Evolutionary conservation across 75 land plant genomes (phyloP).

Genomic region (Isoetes taiwanensis): DNA sequence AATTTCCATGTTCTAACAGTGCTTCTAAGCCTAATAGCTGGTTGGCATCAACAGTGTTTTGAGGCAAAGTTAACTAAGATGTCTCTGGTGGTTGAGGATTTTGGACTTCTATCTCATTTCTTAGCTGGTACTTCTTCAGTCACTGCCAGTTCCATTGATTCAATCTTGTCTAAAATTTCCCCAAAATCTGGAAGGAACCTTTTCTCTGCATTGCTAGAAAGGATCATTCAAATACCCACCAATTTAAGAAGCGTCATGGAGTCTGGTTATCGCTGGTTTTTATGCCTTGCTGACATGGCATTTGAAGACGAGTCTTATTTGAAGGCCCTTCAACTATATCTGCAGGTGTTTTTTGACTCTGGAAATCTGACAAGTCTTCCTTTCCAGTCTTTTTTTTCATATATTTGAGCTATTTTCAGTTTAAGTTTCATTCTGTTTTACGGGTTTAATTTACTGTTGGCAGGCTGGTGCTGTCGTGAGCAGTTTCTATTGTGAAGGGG

Average conservation of each 20-base stretch:
- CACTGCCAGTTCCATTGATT: neutral
- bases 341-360: too few relatives aligned
- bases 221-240: conserved; percentile 11
- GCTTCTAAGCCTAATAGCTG: conserved; percentile 21
- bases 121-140: conserved; percentile 14
- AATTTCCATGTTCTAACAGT: conserved; percentile 11
- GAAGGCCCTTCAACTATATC: conserved; percentile 20
- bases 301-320: conserved; percentile 22
- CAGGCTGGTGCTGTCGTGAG: conserved; percentile 24
- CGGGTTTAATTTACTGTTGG: neutral
- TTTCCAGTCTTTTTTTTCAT: neutral
- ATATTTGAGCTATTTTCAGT: neutral
- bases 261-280: conserved; percentile 18
- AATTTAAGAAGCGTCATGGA: conserved; percentile 9
- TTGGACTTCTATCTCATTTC: conserved; percentile 13
- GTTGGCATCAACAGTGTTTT: conserved; percentile 19
- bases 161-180: conserved; percentile 7
- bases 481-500: conserved; percentile 20
- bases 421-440: neutral
- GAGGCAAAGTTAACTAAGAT: conserved; percentile 9
- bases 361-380: too few relatives aligned
- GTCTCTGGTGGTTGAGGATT: conserved; percentile 14
- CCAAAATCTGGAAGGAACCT: conserved; percentile 17
- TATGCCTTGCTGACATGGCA: conserved; percentile 23
- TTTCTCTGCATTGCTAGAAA: conserved; percentile 12